Evolutionary conservation across 768 basidiomycete genomes (phyloP).

Genomic region (Cystofilobasidium ferigula): DNA sequence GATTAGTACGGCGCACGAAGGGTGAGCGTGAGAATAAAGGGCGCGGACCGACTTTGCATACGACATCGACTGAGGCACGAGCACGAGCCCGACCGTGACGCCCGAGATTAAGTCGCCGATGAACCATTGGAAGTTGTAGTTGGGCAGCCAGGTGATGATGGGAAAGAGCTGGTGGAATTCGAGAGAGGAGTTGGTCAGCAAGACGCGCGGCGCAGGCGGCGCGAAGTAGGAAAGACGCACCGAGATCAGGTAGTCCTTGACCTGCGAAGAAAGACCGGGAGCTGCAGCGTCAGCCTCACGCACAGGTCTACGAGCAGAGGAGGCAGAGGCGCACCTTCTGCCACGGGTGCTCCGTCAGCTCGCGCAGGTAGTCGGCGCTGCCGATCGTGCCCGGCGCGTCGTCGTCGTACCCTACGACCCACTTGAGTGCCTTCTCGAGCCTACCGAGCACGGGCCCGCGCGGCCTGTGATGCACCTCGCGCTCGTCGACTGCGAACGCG

Average conservation of each 20-base stretch:
- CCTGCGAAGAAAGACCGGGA: slow-evolving; percentile 16
- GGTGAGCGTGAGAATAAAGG: too few species aligned
- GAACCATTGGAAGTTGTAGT: slow-evolving; percentile 51
- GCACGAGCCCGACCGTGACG: slow-evolving; percentile 55
- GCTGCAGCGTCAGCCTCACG: neutral
- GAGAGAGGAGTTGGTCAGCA: neutral
- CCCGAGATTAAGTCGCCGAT: slow-evolving; percentile 55
- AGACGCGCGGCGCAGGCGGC: too few species aligned
- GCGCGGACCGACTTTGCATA: too few species aligned
- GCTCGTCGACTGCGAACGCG: neutral
- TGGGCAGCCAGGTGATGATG: slow-evolving; percentile 67
- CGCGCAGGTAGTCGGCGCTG: slow-evolving; percentile 3
- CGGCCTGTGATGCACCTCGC: neutral
- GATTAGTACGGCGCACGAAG: too few species aligned
- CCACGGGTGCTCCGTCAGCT: slow-evolving; percentile 7
- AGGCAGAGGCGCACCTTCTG: neutral
- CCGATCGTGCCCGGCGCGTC: neutral
- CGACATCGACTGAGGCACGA: slow-evolving; percentile 66
- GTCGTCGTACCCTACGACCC: slow-evolving; percentile 18
- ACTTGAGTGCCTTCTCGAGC: slow-evolving; percentile 1
- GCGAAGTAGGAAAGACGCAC: slow-evolving; percentile 45
- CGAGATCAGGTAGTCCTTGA: slow-evolving; percentile 58
- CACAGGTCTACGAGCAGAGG: neutral
- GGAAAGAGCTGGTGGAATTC: slow-evolving; percentile 57
- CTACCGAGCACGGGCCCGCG: neutral